Base-by-base conservation (phyloP, 2,329 filamentous ascomycete species). In the Lasiodiplodia hormozganensis region DNA sequence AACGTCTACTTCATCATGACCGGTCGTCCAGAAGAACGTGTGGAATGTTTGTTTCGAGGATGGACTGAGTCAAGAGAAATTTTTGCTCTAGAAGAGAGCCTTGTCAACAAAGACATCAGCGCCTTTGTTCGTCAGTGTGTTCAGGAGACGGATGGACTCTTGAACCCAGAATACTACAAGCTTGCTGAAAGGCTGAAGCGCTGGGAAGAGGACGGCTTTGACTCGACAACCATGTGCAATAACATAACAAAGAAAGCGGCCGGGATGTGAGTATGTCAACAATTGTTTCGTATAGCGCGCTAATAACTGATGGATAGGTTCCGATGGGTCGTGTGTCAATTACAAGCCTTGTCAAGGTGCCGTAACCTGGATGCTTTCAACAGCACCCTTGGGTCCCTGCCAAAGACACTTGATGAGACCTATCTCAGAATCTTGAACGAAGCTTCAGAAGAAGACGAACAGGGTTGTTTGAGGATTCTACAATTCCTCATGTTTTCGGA, bases 351-450 rank as follows among this genome's bases (percentile, higher is more conserved):
- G 11, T 70, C 54, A 23, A 69, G 71, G 36, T 75, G 74, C 67
- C 53, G 70, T 34, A 76, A 72, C 65, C 70, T 66, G 67, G 53
- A 51, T 18, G 69, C 54, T 68, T 68, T 77, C 14, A 70, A 69
- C 0, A 70, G 71, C 8, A 66, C 73, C 0, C 73, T 78, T 0
- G 71, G 70, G 1, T 71, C 70, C 10, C 53, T 76, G 2, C 75
- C 75, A 1, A 58, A 5, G 52, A 76, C 72, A 3, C 60, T 78
- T 28, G 74, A 76, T 62, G 38, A 74, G 52, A 77, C 74, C 43
- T 77, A 78, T 53, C 69, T 74, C 10, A 72, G 73, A 8, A 77
- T 78, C 49, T 71, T 78, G 1, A 38, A 21, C 7, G 62, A 69
- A 1, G 76, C 76, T 0, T 70, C 60, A 2, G 36, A 73, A 52